Conservation (phyloP, 2,329 filamentous ascomycete species). For the Penicillium sp. region DNA sequence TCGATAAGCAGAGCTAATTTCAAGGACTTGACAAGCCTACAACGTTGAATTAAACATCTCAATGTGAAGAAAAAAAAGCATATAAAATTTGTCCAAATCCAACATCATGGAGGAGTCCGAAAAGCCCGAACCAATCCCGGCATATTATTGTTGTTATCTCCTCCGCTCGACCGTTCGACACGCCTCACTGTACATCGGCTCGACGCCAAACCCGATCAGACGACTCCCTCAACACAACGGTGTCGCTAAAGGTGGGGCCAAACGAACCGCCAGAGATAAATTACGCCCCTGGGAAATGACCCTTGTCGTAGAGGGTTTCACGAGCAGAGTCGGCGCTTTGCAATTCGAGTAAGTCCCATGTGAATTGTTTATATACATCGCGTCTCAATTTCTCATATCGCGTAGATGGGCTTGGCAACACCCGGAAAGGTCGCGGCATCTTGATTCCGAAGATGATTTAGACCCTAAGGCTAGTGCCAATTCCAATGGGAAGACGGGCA, state of each 20-base stretch:
- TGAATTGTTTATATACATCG: slow-evolving; percentile 1
- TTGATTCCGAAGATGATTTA: slow-evolving; percentile 61
- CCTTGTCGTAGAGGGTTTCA: slow-evolving; percentile 82
- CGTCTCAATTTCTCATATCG: slow-evolving; percentile 6
- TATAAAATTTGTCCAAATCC: neutral
- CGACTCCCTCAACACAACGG: slow-evolving; percentile 93
- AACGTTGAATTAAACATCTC: neutral
- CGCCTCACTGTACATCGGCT: slow-evolving; percentile 78
- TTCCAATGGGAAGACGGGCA: slow-evolving; percentile 41
- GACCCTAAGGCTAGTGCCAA: slow-evolving; percentile 39
- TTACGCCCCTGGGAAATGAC: slow-evolving; percentile 91
- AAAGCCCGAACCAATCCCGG: slow-evolving; percentile 66
- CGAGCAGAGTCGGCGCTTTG: slow-evolving; percentile 78
- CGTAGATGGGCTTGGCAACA: slow-evolving; percentile 88
- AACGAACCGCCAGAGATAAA: slow-evolving; percentile 65
- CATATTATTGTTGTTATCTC: slow-evolving; percentile 91
- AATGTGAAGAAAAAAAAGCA: neutral
- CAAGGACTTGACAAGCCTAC: slow-evolving; percentile 4
- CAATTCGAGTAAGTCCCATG: slow-evolving; percentile 79
- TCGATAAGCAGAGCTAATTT: slow-evolving; percentile 12
- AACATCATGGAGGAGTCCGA: slow-evolving; percentile 24
- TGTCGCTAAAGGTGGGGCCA: slow-evolving; percentile 74
- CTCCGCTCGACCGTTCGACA: slow-evolving; percentile 77
- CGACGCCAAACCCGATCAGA: slow-evolving; percentile 81
- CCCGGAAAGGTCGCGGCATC: slow-evolving; percentile 75